Percentiles rank a stretch among this genome's conserved stretches.
These are phyloP conservation scores for Acanthochlamys bracteata DNA, from an alignment of 106 monocot genomes.

Conservation along the genomic window DNA sequence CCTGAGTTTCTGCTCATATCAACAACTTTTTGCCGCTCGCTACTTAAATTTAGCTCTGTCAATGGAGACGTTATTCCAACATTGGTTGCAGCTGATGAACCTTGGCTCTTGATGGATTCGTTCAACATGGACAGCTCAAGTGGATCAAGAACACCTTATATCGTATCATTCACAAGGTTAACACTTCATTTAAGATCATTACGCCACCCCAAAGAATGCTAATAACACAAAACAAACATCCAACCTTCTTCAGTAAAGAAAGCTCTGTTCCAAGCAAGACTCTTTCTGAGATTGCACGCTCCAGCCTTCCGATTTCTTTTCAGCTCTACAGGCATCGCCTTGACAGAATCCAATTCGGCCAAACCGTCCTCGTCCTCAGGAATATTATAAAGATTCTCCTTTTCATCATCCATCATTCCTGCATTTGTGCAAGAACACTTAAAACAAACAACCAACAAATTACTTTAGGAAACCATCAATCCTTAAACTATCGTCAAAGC, in stretches of 20 bases:
- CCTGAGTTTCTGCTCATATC: constrained; percentile 5
- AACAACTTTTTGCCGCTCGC: constrained; percentile 9
- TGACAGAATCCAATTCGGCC: background rate
- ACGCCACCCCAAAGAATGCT: no score
- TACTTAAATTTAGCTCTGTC: constrained; percentile 1
- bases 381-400: constrained; percentile 10
- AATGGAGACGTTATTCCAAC: constrained; percentile 21
- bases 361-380: background rate
- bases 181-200: no score
- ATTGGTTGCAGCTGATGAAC: background rate
- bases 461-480: background rate
- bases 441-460: background rate
- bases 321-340: background rate
- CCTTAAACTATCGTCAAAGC: background rate
- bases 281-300: constrained; percentile 57
- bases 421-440: background rate
- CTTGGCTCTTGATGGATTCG: constrained; percentile 21
- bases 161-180: background rate
- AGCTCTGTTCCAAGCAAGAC: constrained; percentile 92
- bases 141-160: constrained; percentile 63
- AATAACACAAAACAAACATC: background rate
- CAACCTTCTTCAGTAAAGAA: constrained; percentile 88
- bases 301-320: constrained; percentile 27
- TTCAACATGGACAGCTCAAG: constrained; percentile 48
- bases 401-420: background rate